A percentile compares a stretch with the other conserved stretches of the same genome.
Evolutionary conservation across 495 filamentous ascomycete genomes (phyloP).

Genomic region (Hapsidospora chrysogenum): DNA sequence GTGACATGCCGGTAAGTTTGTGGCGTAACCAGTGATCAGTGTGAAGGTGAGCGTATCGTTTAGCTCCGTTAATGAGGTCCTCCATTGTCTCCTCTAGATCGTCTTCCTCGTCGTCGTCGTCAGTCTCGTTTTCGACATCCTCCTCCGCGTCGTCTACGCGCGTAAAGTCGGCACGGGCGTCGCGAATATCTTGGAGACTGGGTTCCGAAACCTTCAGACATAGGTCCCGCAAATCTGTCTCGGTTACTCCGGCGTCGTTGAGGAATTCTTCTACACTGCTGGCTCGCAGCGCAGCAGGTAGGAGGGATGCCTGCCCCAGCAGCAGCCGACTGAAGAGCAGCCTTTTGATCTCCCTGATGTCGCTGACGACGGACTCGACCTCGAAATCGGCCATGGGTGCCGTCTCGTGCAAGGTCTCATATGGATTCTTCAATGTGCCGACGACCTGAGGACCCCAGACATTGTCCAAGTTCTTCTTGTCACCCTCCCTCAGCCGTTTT

Average conservation of each 20-base stretch:
- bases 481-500: slow-evolving; percentile 21
- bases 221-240: slow-evolving; percentile 28
- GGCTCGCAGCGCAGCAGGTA: slow-evolving; percentile 25
- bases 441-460: slow-evolving; percentile 17
- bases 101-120: slow-evolving; percentile 10
- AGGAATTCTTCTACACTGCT: slow-evolving; percentile 31
- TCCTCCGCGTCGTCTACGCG: slow-evolving; percentile 17
- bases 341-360: slow-evolving; percentile 31
- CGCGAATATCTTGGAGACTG: slow-evolving; percentile 27
- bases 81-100: slow-evolving; percentile 4
- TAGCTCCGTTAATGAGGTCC: background rate
- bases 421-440: slow-evolving; percentile 21
- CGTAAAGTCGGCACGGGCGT: slow-evolving; percentile 34
- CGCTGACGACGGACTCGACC: slow-evolving; percentile 21
- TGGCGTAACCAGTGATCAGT: slow-evolving; percentile 5
- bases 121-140: slow-evolving; percentile 1
- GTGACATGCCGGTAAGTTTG: slow-evolving; percentile 3
- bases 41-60: slow-evolving; percentile 9
- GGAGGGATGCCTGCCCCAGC: slow-evolving; percentile 26
- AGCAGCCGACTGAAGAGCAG: slow-evolving; percentile 34
- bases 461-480: slow-evolving; percentile 17
- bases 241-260: slow-evolving; percentile 20
- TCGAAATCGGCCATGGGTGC: slow-evolving; percentile 23
- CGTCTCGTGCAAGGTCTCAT: slow-evolving; percentile 16
- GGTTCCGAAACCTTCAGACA: slow-evolving; percentile 29